Evolutionary conservation across 2,329 filamentous ascomycete species (phyloP).

Genomic region (Stachybotrys chartarum): DNA sequence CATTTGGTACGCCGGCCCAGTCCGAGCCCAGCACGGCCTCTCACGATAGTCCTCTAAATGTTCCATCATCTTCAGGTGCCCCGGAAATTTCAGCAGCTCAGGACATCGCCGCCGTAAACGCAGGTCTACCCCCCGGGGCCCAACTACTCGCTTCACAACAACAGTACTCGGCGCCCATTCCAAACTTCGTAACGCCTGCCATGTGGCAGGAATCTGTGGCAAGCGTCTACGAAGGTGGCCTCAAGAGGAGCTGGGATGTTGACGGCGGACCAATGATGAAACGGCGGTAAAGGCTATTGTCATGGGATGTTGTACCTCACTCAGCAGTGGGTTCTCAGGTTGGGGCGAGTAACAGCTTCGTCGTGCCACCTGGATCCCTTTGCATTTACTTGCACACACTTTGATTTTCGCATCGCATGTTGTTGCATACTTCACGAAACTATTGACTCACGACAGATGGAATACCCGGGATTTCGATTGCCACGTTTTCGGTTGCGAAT

Average conservation of each 20-base stretch:
- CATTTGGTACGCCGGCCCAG: conserved; percentile 66
- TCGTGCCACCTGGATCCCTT: too few species aligned
- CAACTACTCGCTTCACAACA: conserved; percentile 42
- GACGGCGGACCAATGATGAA: conserved; percentile 29
- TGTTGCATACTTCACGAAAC: too few species aligned
- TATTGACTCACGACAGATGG: too few species aligned
- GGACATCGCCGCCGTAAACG: conserved; percentile 41
- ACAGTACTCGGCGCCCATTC: conserved; percentile 45
- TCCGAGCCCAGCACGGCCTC: conserved; percentile 25
- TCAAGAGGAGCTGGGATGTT: conserved; percentile 57
- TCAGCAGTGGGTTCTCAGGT: too few species aligned
- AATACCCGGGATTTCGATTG: too few species aligned
- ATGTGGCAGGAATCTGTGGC: conserved; percentile 71
- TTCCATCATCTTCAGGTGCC: conserved; percentile 44
- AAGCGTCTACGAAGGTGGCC: conserved; percentile 58
- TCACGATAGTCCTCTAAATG: conserved; percentile 44
- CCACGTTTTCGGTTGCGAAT: too few species aligned
- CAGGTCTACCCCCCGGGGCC: conserved; percentile 34
- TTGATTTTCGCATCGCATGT: too few species aligned
- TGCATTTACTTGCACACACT: too few species aligned
- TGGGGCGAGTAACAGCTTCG: too few species aligned
- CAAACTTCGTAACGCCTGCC: conserved; percentile 58
- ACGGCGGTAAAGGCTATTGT: conserved; percentile 12
- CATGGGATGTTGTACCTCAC: too few species aligned
- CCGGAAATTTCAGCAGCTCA: conserved; percentile 47